A percentile compares a stretch with the other conserved stretches of the same genome.
Conservation (phyloP, 805 yeast species). For the Candida bentonensis region DNA sequence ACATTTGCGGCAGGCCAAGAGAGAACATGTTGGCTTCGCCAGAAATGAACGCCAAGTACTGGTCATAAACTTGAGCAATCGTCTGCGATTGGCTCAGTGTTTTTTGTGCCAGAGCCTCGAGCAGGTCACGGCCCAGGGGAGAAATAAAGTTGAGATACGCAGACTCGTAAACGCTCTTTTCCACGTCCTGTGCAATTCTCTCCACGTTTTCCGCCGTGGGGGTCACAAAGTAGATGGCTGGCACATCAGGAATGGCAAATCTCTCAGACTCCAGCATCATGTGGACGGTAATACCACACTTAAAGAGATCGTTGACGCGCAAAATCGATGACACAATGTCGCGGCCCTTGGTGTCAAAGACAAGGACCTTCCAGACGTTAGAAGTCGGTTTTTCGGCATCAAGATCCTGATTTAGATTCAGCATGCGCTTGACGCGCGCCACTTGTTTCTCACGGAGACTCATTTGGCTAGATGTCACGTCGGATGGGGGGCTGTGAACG, state of each 20-base stretch:
- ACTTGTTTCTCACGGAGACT: slow-evolving; percentile 21
- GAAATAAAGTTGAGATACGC: slow-evolving; percentile 81
- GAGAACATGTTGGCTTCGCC: slow-evolving; percentile 87
- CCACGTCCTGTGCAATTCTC: slow-evolving; percentile 56
- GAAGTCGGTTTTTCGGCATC: slow-evolving; percentile 14
- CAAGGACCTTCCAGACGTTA: slow-evolving; percentile 78
- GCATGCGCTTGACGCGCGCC: slow-evolving; percentile 62
- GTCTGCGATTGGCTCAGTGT: slow-evolving; percentile 52
- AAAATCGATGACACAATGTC: slow-evolving; percentile 82
- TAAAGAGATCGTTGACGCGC: slow-evolving; percentile 78
- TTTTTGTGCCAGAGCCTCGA: slow-evolving; percentile 82
- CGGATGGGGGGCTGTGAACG: too few relatives aligned
- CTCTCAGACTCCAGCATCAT: slow-evolving; percentile 57
- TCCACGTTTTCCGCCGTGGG: slow-evolving; percentile 71
- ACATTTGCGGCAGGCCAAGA: slow-evolving; percentile 52
- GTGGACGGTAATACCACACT: slow-evolving; percentile 87
- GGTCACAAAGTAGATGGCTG: slow-evolving; percentile 81
- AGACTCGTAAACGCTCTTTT: slow-evolving; percentile 59
- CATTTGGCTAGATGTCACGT: too few relatives aligned
- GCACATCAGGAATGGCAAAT: slow-evolving; percentile 85
- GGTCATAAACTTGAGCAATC: slow-evolving; percentile 85
- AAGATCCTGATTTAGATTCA: slow-evolving; percentile 59
- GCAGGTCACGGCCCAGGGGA: slow-evolving; percentile 55
- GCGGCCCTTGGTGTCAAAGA: slow-evolving; percentile 70
- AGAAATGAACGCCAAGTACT: slow-evolving; percentile 80